Evolutionary conservation across 495 filamentous ascomycete species (phyloP), one percentile per base, ranked within the genome.

Genomic region (Lasiosphaeria ovina): DNA sequence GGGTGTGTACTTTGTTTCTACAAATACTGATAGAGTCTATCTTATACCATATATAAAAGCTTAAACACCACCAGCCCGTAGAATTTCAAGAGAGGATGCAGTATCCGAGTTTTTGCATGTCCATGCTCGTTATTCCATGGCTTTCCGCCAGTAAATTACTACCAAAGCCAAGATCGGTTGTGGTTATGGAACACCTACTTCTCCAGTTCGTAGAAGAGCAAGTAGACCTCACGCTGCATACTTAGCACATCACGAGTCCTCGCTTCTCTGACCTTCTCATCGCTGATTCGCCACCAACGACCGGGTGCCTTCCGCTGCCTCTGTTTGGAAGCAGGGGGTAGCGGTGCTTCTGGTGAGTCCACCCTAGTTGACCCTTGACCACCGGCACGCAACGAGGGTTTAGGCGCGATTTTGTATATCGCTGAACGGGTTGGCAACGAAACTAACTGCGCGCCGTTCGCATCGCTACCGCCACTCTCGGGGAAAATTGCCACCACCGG

Each of bases 281-380:
- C 94, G 44, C 93, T 97, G 51, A 99, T 97, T 12, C 94, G 84
- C 94, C 94, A 99, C 94, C 94, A 99, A 17, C 90, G 83, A 65
- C 89, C 83, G 57, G 77, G 83, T n/a, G 77, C 84, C 66, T 87
- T 87, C 60, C 79, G 82, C 38, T 79, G 76, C 63, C 82, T 87
- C 17, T 80, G 58, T 31, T 77, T 72, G 7, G 58, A 34, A 1
- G 53, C 50, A 17, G 55, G 16, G 34, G 35, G 31, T 32, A 12
- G 31, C 40, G 31, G 24, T 10, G 51, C 32, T 12, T n/a, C 35
- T 11, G 14, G 51, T 6, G 24, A 8, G 6, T 36, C 42, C 14
- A 35, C 44, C 34, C 16, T 24, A 12, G 35, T 54, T 48, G 55
- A 53, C 14, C 55, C 63, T 10, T 47, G 59, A 36, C 62, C 66